phyloP scores from a whole-genome alignment of 345 rosid genomes.

The Citrus maxima region DNA sequence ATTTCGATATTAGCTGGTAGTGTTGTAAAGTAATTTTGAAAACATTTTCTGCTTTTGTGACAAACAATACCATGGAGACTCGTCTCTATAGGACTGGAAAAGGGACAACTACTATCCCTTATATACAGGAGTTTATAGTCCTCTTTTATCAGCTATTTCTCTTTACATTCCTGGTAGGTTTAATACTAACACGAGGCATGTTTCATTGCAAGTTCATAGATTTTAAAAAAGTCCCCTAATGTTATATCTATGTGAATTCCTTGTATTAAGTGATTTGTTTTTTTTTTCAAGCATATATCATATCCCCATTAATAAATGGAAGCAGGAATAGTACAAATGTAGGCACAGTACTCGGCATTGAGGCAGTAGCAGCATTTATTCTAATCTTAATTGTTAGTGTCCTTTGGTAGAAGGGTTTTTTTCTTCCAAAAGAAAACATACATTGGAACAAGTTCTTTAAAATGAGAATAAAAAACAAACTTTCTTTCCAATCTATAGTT shows the following conservation, averaged over 20 bases:
- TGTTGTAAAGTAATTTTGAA: conserved; percentile 8
- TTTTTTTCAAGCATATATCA: too few species aligned
- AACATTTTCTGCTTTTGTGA: conserved; percentile 2
- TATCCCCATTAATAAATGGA: too few species aligned
- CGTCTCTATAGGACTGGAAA: conserved; percentile 50
- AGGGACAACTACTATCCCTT: conserved; percentile 52
- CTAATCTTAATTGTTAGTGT: conserved; percentile 29
- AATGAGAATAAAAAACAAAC: neutral
- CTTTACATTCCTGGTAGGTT: conserved; percentile 23
- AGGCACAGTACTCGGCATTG: conserved; percentile 20
- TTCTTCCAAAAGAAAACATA: conserved; percentile 16
- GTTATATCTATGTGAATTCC: too few species aligned
- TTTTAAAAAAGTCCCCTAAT: too few species aligned
- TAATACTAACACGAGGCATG: too few species aligned
- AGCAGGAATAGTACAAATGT: too few species aligned
- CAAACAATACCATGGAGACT: conserved; percentile 21
- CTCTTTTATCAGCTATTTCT: conserved; percentile 52
- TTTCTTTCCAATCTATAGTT: neutral
- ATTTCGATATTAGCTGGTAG: conserved; percentile 33
- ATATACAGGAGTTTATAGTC: conserved; percentile 42
- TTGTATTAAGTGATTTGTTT: too few species aligned
- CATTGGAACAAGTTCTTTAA: conserved; percentile 27
- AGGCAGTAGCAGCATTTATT: conserved; percentile 22
- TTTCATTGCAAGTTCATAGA: too few species aligned
- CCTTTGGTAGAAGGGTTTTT: conserved; percentile 51